phyloP scores from a whole-genome alignment of 2,329 filamentous ascomycete species.

The Fonsecaea pedrosoi region DNA sequence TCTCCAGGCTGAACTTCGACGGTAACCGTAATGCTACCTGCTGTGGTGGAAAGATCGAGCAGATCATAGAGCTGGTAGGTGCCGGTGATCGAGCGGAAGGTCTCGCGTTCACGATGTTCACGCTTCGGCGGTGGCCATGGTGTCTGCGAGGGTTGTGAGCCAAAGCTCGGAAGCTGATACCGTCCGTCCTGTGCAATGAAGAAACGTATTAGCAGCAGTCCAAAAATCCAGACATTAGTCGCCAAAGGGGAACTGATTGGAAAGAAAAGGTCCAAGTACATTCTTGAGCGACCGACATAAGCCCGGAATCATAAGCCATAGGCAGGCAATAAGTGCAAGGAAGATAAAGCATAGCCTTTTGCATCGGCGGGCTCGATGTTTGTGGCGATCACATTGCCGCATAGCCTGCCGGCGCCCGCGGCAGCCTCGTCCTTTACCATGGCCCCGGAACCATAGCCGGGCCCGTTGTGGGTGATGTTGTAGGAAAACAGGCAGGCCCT shows the following conservation, averaged over 20 bases:
- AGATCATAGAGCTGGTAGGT: slow-evolving; percentile 45
- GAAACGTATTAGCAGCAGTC: slow-evolving; percentile 13
- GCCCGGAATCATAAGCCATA: slow-evolving; percentile 36
- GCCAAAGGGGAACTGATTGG: neutral
- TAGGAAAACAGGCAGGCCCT: slow-evolving; percentile 8
- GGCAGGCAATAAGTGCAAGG: slow-evolving; percentile 29
- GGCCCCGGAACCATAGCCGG: slow-evolving; percentile 19
- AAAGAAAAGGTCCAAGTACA: slow-evolving; percentile 25
- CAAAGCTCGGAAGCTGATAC: slow-evolving; percentile 24
- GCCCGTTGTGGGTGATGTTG: slow-evolving; percentile 4
- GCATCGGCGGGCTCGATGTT: slow-evolving; percentile 30
- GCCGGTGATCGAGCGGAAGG: slow-evolving; percentile 41
- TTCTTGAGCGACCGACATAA: slow-evolving; percentile 32
- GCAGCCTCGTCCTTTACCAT: slow-evolving; percentile 23
- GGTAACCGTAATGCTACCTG: slow-evolving; percentile 43
- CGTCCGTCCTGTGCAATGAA: slow-evolving; percentile 21
- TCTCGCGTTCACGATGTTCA: slow-evolving; percentile 36
- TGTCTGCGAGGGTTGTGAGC: slow-evolving; percentile 11
- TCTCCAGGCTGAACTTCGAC: slow-evolving; percentile 46
- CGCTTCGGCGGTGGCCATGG: slow-evolving; percentile 30
- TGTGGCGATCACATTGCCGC: slow-evolving; percentile 11
- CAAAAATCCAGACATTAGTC: neutral
- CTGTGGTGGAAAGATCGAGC: slow-evolving; percentile 43
- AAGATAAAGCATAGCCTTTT: slow-evolving; percentile 30
- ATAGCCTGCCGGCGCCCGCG: slow-evolving; percentile 14